Percentiles rank a stretch among this genome's conserved stretches.
Evolutionary conservation across 306 rosid genomes (phyloP).

Genomic region (Crataegus laevigata): DNA sequence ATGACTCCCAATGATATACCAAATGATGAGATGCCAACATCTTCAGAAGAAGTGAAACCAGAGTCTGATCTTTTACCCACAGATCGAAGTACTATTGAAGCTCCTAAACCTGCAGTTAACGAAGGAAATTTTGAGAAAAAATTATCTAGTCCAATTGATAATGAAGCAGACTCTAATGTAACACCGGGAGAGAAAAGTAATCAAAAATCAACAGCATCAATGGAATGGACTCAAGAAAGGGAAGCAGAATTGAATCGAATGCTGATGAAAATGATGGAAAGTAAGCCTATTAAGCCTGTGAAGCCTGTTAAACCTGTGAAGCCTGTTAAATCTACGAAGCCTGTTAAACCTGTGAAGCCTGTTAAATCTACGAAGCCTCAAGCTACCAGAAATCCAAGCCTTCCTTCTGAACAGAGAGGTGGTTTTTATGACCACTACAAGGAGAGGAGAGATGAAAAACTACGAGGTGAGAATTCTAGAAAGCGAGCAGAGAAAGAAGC

Average conservation of each 20-base stretch:
- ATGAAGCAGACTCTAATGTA: slow-evolving; percentile 30
- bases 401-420: slow-evolving; percentile 60
- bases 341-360: slow-evolving; percentile 40
- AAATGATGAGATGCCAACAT: slow-evolving; percentile 23
- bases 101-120: slow-evolving; percentile 27
- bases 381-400: slow-evolving; percentile 48
- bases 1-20: slow-evolving; percentile 31
- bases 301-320: slow-evolving; percentile 32
- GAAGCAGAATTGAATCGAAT: slow-evolving; percentile 84
- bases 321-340: slow-evolving; percentile 25
- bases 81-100: slow-evolving; percentile 30
- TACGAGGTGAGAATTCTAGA: slow-evolving; percentile 49
- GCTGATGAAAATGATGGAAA: slow-evolving; percentile 72
- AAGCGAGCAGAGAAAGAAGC: slow-evolving; percentile 59
- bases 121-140: slow-evolving; percentile 36
- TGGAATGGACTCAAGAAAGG: slow-evolving; percentile 70
- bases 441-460: slow-evolving; percentile 86
- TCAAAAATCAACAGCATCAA: slow-evolving; percentile 41
- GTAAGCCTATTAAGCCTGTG: slow-evolving; percentile 38
- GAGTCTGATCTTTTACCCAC: slow-evolving; percentile 35
- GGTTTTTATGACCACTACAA: slow-evolving; percentile 72
- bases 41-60: slow-evolving; percentile 27
- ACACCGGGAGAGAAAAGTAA: slow-evolving; percentile 32
- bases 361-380: slow-evolving; percentile 40
- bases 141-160: slow-evolving; percentile 33